These are phyloP conservation scores for Cordyceps militaris DNA, from an alignment of 2,329 filamentous ascomycete genomes.

Conservation along the genomic window DNA sequence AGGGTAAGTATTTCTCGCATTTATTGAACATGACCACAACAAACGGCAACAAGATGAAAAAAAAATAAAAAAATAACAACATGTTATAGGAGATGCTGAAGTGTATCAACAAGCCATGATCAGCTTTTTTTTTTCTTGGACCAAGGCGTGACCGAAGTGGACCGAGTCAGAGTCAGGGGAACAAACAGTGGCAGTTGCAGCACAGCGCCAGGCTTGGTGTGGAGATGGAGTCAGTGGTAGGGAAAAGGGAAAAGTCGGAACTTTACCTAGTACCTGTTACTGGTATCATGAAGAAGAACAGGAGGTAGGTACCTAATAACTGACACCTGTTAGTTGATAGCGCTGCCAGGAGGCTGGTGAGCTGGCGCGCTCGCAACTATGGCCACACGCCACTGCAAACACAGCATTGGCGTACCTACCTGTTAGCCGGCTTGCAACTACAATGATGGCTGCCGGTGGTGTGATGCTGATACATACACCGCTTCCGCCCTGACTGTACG, in stretches of 20 bases:
- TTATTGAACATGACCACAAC: not conserved
- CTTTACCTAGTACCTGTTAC: not conserved
- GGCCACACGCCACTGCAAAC: not conserved
- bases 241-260: slow-evolving; percentile 9
- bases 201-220: not conserved
- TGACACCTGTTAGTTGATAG: not conserved
- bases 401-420: not conserved
- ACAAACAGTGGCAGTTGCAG: not conserved
- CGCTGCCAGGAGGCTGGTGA: not conserved
- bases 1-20: not conserved
- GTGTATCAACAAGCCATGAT: not conserved
- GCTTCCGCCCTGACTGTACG: not conserved
- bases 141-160: slow-evolving; percentile 8
- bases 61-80: not conserved
- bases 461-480: slow-evolving; percentile 4
- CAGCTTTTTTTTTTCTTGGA: not conserved
- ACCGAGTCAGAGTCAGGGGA: slow-evolving; percentile 6
- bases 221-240: not conserved
- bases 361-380: not conserved
- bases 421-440: not conserved
- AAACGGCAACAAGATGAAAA: not conserved
- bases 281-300: not conserved
- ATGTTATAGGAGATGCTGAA: not conserved
- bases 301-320: not conserved
- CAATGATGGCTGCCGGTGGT: not conserved